Evolutionary conservation across 352 stramenopile species (phyloP).

Genomic region (Peronospora destructor): DNA sequence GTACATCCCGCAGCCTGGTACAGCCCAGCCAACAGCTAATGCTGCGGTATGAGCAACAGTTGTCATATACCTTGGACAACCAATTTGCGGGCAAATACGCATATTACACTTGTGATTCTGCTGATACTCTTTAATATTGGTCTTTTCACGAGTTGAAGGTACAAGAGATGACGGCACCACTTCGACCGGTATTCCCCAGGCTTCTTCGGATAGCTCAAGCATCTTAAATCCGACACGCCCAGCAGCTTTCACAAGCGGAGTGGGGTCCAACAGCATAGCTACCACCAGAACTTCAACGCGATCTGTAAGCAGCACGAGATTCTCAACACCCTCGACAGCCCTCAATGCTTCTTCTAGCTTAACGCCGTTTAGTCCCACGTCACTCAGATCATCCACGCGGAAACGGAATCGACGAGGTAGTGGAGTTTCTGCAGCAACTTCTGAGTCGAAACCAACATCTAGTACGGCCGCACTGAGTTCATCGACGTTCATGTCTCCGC

Average conservation of each 20-base stretch:
- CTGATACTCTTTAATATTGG: slow-evolving; percentile 9
- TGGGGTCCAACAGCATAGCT: slow-evolving; percentile 41
- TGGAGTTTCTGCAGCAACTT: slow-evolving; percentile 31
- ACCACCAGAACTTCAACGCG: slow-evolving; percentile 51
- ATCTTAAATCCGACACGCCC: slow-evolving; percentile 39
- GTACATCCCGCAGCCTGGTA: slow-evolving; percentile 74
- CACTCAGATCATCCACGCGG: slow-evolving; percentile 37
- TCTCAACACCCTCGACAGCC: slow-evolving; percentile 60
- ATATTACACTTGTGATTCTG: slow-evolving; percentile 55
- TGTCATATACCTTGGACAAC: slow-evolving; percentile 67
- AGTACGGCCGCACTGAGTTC: slow-evolving; percentile 37
- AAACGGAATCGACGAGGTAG: slow-evolving; percentile 51
- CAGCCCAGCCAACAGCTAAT: slow-evolving; percentile 65
- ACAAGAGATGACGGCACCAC: slow-evolving; percentile 15
- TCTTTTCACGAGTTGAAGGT: slow-evolving; percentile 7
- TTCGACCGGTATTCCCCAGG: slow-evolving; percentile 32
- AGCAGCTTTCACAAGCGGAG: slow-evolving; percentile 33
- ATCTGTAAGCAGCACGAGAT: slow-evolving; percentile 48
- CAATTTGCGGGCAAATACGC: slow-evolving; percentile 51
- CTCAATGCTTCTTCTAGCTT: slow-evolving; percentile 25
- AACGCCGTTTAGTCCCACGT: slow-evolving; percentile 21
- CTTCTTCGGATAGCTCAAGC: slow-evolving; percentile 46
- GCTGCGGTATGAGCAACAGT: slow-evolving; percentile 74
- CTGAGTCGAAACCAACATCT: slow-evolving; percentile 56
- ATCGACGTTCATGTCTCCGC: slow-evolving; percentile 37